Percentiles rank a stretch among this genome's conserved stretches.
phyloP scores from a whole-genome alignment of 371 early-diverging fungal genomes.

The Mucor sp. region DNA sequence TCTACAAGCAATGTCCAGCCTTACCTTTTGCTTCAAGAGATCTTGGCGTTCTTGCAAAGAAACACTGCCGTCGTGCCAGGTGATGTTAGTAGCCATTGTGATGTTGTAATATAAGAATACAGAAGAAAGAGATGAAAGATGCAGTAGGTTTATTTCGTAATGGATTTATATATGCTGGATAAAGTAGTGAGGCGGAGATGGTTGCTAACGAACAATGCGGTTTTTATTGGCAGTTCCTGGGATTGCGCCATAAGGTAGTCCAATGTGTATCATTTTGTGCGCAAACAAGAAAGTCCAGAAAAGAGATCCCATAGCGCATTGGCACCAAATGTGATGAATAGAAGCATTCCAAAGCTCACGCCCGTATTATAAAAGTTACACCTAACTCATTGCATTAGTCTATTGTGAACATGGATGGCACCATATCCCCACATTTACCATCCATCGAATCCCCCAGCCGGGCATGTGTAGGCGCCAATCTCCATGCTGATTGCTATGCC shows the following conservation, averaged over 20 bases:
- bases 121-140: not conserved
- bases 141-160: not conserved
- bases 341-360: conserved; percentile 18
- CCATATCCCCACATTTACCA: conserved; percentile 16
- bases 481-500: conserved; percentile 28
- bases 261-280: conserved; percentile 21
- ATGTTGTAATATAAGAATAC: not conserved
- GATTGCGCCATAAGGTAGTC: conserved; percentile 23
- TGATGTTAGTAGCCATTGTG: conserved; percentile 81
- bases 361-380: conserved; percentile 38
- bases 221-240: conserved; percentile 27
- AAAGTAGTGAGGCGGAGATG: conserved; percentile 9
- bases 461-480: conserved; percentile 28
- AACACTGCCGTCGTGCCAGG: conserved; percentile 86
- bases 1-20: not conserved
- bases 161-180: not conserved
- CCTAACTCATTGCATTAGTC: conserved; percentile 8
- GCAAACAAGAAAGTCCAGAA: conserved; percentile 8
- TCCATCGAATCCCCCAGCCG: conserved; percentile 29
- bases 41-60: conserved; percentile 73
- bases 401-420: not conserved
- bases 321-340: conserved; percentile 22
- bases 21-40: conserved; percentile 74
- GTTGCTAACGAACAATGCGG: not conserved
- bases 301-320: conserved; percentile 12